Conservation (phyloP, 192 early-diverging fungal genomes). For the Mortierella antarctica region DNA sequence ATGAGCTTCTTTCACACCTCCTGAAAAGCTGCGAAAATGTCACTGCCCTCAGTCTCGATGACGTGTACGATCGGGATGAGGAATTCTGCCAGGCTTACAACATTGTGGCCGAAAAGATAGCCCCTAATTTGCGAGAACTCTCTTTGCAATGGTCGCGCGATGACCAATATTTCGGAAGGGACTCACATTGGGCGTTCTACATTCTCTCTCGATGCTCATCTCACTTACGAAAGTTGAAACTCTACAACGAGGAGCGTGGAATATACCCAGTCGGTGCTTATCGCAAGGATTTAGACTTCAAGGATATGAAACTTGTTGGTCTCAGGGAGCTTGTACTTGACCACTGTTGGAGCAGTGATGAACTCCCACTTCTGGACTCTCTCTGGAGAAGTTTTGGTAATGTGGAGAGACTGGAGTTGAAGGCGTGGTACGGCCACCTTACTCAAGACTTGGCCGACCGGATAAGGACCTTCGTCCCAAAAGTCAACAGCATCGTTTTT, state of each 20-base stretch:
- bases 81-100: not conserved
- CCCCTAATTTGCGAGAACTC: constrained; percentile 7
- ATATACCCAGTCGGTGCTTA: not conserved
- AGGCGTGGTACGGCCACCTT: not conserved
- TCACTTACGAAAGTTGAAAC: constrained; percentile 9
- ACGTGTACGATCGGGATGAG: not conserved
- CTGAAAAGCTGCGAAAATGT: constrained; percentile 9
- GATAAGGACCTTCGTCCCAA: constrained; percentile 9
- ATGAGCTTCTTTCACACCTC: constrained; percentile 10
- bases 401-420: constrained; percentile 11
- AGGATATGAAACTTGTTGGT: not conserved
- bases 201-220: constrained; percentile 8
- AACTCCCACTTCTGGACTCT: not conserved
- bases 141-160: not conserved
- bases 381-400: constrained; percentile 10
- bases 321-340: constrained; percentile 14
- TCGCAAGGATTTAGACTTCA: not conserved
- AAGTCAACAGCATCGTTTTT: constrained; percentile 8
- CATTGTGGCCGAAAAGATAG: not conserved
- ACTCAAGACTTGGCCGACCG: constrained; percentile 3
- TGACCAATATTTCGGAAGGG: not conserved
- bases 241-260: not conserved
- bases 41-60: not conserved
- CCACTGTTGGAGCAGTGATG: constrained; percentile 1
- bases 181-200: not conserved